phyloP scores from a whole-genome alignment of 768 basidiomycete species.

The Omphalotus guepiniiformis region DNA sequence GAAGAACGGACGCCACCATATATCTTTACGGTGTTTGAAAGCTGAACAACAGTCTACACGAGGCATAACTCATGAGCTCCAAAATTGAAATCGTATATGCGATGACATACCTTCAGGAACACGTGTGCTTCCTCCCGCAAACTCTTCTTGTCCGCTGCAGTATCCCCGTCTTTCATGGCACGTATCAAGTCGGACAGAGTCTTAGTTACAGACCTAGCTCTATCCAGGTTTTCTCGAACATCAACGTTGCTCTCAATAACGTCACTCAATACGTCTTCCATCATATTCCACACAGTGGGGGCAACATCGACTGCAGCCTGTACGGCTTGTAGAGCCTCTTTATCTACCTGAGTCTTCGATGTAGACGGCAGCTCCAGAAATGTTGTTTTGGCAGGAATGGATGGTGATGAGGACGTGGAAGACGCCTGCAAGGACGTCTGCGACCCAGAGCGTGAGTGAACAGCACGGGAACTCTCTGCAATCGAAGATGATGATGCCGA shows the following conservation, averaged over 20 bases:
- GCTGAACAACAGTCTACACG: conserved; percentile 63
- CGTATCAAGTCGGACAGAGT: conserved; percentile 57
- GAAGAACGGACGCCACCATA: conserved; percentile 57
- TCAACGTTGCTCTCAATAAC: conserved; percentile 36
- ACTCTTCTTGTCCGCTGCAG: conserved; percentile 50
- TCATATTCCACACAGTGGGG: conserved; percentile 76
- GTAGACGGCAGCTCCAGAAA: conserved; percentile 46
- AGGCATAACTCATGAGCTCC: conserved; percentile 5
- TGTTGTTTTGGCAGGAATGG: conserved; percentile 30
- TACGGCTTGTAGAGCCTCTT: conserved; percentile 76
- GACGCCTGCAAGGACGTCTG: conserved; percentile 33
- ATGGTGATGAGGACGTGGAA: conserved; percentile 34
- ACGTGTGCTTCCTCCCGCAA: conserved; percentile 74
- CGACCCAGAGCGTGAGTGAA: conserved; percentile 38
- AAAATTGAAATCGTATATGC: background rate
- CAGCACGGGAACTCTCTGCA: conserved; percentile 22
- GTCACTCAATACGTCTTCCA: conserved; percentile 62
- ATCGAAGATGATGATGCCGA: conserved; percentile 30
- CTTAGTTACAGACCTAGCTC: conserved; percentile 61
- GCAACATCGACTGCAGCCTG: conserved; percentile 76
- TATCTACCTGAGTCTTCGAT: conserved; percentile 67
- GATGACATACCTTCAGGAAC: conserved; percentile 71
- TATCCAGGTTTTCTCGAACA: conserved; percentile 50
- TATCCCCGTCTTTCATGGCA: conserved; percentile 52
- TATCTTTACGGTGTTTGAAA: conserved; percentile 70